Evolutionary conservation across 805 yeast species (phyloP).

Genomic region (Candida chauliodis): DNA sequence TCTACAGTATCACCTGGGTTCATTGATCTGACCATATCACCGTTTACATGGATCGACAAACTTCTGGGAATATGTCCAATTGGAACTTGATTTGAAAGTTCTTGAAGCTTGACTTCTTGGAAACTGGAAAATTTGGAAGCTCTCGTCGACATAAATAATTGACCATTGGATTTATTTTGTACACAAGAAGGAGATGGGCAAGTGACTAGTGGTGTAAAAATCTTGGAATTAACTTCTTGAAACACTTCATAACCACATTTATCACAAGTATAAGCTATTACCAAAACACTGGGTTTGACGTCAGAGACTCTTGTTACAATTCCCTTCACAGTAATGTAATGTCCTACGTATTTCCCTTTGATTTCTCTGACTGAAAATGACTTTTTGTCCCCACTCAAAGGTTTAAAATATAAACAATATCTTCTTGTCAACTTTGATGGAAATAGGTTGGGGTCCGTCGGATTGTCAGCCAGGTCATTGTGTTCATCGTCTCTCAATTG

Average conservation of each 20-base stretch:
- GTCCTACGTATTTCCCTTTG: constrained; percentile 79
- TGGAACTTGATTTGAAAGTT: constrained; percentile 93
- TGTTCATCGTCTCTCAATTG: constrained; percentile 32
- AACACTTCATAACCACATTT: constrained; percentile 95
- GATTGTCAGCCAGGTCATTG: constrained; percentile 15
- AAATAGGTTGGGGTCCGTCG: constrained; percentile 48
- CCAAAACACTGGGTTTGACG: constrained; percentile 88
- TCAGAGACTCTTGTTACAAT: constrained; percentile 94
- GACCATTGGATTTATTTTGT: constrained; percentile 80
- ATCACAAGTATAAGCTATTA: constrained; percentile 95
- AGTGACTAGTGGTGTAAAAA: constrained; percentile 82
- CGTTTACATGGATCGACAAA: constrained; percentile 82
- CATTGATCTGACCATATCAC: constrained; percentile 80
- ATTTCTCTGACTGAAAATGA: constrained; percentile 87
- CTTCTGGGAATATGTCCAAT: constrained; percentile 96
- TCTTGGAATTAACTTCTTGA: constrained; percentile 85
- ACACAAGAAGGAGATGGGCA: constrained; percentile 81
- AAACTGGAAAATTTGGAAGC: constrained; percentile 94
- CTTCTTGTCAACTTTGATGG: constrained; percentile 87
- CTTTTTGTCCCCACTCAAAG: constrained; percentile 44
- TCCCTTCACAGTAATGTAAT: constrained; percentile 86
- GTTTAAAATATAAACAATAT: constrained; percentile 82
- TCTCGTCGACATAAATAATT: constrained; percentile 85
- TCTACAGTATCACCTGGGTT: constrained; percentile 96
- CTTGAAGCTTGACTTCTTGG: constrained; percentile 95